Evolutionary conservation across 2,329 filamentous ascomycete species (phyloP), one percentile per base, ranked within the genome.

Genomic region (Scedosporium minutisporum): DNA sequence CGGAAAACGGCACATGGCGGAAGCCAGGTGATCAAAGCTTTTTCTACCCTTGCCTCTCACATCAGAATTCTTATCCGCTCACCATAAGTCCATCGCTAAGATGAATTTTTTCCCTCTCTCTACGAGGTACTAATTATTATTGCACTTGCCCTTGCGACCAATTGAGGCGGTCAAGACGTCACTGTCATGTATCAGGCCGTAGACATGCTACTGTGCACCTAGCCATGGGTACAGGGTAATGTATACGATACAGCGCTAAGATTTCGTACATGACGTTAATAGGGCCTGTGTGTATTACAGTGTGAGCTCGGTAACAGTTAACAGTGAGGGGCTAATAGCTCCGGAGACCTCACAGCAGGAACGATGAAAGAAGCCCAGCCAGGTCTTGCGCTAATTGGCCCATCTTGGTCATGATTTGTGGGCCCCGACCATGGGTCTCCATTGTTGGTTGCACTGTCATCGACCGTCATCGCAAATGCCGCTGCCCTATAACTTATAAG

Each of bases 1-100:
- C 18, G 51, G 51, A 55, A 55, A 23, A 23, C 51, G 51, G 51
- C 51, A 55, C 51, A 55, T 23, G 23, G 51, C 18, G 51, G 21
- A 27, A 55, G 51, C 51, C 51, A 55, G 51, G 51, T 55, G 51
- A 55, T 55, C 51, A 55, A 55, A 55, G 51, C 51, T 55, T 55
- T 55, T 55, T 55, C 51, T 27, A 55, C 51, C 51, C 51, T 55
- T 23, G 18, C 51, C 51, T 55, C 23, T 23, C 18, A 27, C 51
- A 55, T 23, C 18, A 23, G 51, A 55, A 55, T 23, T 55, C 12
- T 25, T 55, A 27, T 55, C 51, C 51, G 21, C 51, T 55, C 51
- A 27, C 51, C 51, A 27, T 23, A 18, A 18, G 12, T 23, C 18
- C 23, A 14, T 23, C 6, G 51, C 23, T 55, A 23, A 23, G 51